A percentile compares a stretch with the other conserved stretches of the same genome.
Evolutionary conservation across 2,329 filamentous ascomycete genomes (phyloP).

Genomic region (Diaporthe sp.): DNA sequence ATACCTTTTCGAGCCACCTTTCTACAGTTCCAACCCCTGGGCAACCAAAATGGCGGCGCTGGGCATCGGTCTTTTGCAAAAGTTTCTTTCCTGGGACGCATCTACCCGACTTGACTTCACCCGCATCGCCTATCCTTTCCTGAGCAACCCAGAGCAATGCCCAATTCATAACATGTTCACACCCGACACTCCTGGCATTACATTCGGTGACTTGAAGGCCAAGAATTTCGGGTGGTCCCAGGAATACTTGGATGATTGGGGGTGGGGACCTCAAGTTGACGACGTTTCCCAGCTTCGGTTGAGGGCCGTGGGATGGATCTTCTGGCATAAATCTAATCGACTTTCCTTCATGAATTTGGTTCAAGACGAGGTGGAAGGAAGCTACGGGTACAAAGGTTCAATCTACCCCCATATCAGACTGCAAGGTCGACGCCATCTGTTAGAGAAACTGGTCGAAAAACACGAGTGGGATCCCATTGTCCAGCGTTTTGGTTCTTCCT

Average conservation of each 20-base stretch:
- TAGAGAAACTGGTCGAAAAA: not conserved
- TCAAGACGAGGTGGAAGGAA: not conserved
- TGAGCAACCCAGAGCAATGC: not conserved
- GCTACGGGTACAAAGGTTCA: no score
- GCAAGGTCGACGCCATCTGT: not conserved
- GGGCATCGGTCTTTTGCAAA: not conserved
- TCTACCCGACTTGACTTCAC: not conserved
- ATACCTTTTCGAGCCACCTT: not conserved
- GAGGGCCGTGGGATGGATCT: not conserved
- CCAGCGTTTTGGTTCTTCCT: not conserved
- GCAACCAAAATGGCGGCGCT: not conserved
- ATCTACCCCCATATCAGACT: not conserved
- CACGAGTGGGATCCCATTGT: not conserved
- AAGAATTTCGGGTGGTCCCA: not conserved
- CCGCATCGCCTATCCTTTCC: not conserved
- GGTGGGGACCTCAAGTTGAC: no score
- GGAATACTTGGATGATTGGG: no score
- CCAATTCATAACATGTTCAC: not conserved
- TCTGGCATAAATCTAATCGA: not conserved
- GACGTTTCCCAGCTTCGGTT: not conserved
- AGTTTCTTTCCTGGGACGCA: not conserved
- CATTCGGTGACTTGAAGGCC: not conserved
- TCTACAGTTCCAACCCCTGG: rapidly evolving
- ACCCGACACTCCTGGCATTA: no score
- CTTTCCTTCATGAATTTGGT: not conserved